These are phyloP conservation scores for Andrographis paniculata DNA, from an alignment of 305 asterid species.

Conservation along the genomic window DNA sequence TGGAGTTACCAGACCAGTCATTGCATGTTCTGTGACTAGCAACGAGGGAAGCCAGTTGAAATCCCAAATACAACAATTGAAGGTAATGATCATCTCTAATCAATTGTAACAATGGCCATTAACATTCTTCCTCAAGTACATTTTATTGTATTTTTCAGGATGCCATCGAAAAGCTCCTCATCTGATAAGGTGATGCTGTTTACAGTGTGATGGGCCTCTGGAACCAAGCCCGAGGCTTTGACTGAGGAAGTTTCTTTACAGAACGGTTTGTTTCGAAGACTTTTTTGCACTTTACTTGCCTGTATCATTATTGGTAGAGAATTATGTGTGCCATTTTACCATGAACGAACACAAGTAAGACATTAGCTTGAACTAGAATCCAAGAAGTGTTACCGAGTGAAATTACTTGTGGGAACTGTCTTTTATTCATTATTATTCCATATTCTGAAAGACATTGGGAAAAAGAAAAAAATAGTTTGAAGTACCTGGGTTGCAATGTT, in stretches of 20 bases:
- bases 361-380: conserved; percentile 13
- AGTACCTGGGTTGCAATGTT: too few species aligned
- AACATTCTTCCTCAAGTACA: background rate
- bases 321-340: conserved; percentile 16
- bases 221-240: conserved; percentile 49
- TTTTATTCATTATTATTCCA: too few species aligned
- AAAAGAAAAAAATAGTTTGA: too few species aligned
- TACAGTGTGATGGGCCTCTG: conserved; percentile 68
- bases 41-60: conserved; percentile 75
- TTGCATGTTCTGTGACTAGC: conserved; percentile 67
- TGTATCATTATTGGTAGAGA: conserved; percentile 19
- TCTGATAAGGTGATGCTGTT: conserved; percentile 31
- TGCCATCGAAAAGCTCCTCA: conserved; percentile 74
- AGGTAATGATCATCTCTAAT: conserved; percentile 24
- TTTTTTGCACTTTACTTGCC: conserved; percentile 7
- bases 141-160: conserved; percentile 33
- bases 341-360: conserved; percentile 5
- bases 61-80: conserved; percentile 65
- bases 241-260: conserved; percentile 30
- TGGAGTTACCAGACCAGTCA: conserved; percentile 73
- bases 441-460: too few species aligned
- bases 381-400: background rate
- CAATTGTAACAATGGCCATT: background rate
- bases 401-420: conserved; percentile 4
- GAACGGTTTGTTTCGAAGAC: conserved; percentile 17